Percentiles rank a stretch among this genome's conserved stretches.
Evolutionary conservation across 2,329 filamentous ascomycete genomes (phyloP).

Genomic region (Aspergillus brunneoviolaceus): DNA sequence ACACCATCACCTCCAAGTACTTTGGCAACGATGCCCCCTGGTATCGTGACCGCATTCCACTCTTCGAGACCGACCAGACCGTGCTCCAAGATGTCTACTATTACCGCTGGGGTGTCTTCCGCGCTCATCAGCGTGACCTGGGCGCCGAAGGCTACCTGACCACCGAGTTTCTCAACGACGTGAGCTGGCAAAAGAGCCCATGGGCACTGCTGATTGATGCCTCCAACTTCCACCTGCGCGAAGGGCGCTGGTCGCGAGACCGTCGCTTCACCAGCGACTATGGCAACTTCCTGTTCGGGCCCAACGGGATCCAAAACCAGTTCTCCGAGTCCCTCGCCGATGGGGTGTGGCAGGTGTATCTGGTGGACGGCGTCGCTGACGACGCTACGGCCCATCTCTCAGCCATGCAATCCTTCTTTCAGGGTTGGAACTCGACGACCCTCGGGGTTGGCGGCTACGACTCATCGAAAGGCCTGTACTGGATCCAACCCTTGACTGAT

Average conservation of each 20-base stretch:
- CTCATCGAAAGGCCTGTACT: conserved; percentile 42
- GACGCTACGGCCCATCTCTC: conserved; percentile 34
- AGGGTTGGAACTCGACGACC: conserved; percentile 32
- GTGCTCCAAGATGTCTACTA: conserved; percentile 44
- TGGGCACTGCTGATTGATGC: conserved; percentile 48
- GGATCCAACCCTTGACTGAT: conserved; percentile 45
- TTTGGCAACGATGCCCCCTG: conserved; percentile 21
- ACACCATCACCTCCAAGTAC: conserved; percentile 9
- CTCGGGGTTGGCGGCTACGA: conserved; percentile 44
- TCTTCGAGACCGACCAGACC: conserved; percentile 16
- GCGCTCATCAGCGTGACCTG: conserved; percentile 46
- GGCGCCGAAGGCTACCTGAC: conserved; percentile 46
- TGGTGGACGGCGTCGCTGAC: conserved; percentile 43
- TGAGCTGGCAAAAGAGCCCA: conserved; percentile 42
- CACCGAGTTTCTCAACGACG: conserved; percentile 48
- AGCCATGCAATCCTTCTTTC: conserved; percentile 19
- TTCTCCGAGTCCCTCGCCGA: conserved; percentile 47
- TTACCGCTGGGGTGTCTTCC: conserved; percentile 48
- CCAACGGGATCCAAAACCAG: conserved; percentile 43
- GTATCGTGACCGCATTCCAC: conserved; percentile 20
- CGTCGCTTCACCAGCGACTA: conserved; percentile 48
- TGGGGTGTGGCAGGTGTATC: conserved; percentile 40
- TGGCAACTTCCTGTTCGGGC: conserved; percentile 42
- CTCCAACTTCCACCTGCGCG: conserved; percentile 46
- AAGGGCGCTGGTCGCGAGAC: conserved; percentile 48